Conservation (phyloP, 2,329 filamentous ascomycete genomes). For the Aspergillus tubingensis region DNA sequence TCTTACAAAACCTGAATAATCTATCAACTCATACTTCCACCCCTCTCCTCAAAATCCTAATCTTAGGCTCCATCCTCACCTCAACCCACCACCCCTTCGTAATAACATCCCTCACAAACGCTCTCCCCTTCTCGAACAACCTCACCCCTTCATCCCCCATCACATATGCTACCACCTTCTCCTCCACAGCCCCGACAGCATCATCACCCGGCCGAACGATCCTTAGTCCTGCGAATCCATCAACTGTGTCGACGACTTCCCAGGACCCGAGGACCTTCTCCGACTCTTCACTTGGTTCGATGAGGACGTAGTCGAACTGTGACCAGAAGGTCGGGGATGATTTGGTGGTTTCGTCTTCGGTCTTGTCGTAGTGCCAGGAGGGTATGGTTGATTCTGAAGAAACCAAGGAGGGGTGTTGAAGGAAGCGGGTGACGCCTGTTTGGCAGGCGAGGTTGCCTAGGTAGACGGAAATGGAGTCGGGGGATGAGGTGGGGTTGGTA, state of each 20-base stretch:
- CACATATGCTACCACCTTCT: constrained; percentile 35
- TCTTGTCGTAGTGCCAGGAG: constrained; percentile 64
- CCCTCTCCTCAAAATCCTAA: constrained; percentile 49
- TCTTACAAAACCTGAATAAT: too few relatives aligned
- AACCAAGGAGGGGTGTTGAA: constrained; percentile 40
- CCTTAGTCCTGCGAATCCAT: constrained; percentile 54
- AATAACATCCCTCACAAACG: constrained; percentile 29
- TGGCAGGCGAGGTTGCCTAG: constrained; percentile 65
- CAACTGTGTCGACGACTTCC: constrained; percentile 53
- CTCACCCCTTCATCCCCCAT: constrained; percentile 35
- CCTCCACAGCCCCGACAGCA: constrained; percentile 31
- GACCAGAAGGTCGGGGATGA: constrained; percentile 58
- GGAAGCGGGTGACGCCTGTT: constrained; percentile 63
- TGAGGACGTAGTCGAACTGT: constrained; percentile 60
- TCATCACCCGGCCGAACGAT: constrained; percentile 48
- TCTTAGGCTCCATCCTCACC: constrained; percentile 55
- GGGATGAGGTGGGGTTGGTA: background rate
- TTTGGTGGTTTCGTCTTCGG: constrained; percentile 52
- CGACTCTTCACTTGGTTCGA: constrained; percentile 46
- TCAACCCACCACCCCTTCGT: constrained; percentile 59
- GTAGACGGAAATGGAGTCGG: constrained; percentile 47
- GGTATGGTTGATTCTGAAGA: constrained; percentile 4
- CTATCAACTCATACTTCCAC: constrained; percentile 8
- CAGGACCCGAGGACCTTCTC: constrained; percentile 44
- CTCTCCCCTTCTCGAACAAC: constrained; percentile 30